A percentile compares a stretch with the other conserved stretches of the same genome.
Conservation (phyloP, 352 stramenopile genomes). For the Globisporangium parvum region DNA sequence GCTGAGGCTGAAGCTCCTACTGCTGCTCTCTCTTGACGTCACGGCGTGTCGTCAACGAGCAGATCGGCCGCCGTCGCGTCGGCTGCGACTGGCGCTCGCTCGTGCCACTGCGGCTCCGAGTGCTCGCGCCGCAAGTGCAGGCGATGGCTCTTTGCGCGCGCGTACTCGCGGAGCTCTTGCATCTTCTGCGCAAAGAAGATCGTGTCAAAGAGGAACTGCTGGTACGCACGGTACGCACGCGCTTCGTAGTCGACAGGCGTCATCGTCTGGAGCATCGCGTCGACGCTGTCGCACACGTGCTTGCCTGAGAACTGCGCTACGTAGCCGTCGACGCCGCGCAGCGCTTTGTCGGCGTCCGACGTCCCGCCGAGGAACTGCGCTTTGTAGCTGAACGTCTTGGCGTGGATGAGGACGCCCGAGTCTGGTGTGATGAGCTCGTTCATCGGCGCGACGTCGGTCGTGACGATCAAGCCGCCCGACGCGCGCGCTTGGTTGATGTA, state of each 20-base stretch:
- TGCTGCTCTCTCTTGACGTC: too few relatives aligned
- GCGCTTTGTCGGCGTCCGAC: conserved; percentile 21
- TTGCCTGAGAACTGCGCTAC: conserved; percentile 27
- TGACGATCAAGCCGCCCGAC: conserved; percentile 36
- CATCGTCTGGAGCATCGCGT: conserved; percentile 26
- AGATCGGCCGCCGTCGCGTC: too few relatives aligned
- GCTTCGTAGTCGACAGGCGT: conserved; percentile 22
- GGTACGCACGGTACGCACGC: conserved; percentile 26
- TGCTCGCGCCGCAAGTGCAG: conserved; percentile 1
- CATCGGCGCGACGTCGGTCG: conserved; percentile 49
- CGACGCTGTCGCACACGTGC: conserved; percentile 39
- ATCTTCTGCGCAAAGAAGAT: conserved; percentile 59
- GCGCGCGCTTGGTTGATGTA: conserved; percentile 63
- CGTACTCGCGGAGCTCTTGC: conserved; percentile 33
- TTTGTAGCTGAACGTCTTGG: conserved; percentile 8
- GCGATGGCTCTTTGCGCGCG: conserved; percentile 18
- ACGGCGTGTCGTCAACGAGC: too few relatives aligned
- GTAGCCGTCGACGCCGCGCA: conserved; percentile 32
- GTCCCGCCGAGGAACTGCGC: conserved; percentile 33
- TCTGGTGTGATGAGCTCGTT: conserved; percentile 38
- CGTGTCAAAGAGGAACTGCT: conserved; percentile 61
- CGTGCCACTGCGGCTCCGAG: background rate
- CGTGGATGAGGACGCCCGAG: conserved; percentile 34
- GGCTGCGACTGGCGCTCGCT: too few relatives aligned
- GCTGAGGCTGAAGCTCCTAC: too few relatives aligned